Conservation (phyloP, 2,329 filamentous ascomycete species). For the Sporothrix dimorphospora region DNA sequence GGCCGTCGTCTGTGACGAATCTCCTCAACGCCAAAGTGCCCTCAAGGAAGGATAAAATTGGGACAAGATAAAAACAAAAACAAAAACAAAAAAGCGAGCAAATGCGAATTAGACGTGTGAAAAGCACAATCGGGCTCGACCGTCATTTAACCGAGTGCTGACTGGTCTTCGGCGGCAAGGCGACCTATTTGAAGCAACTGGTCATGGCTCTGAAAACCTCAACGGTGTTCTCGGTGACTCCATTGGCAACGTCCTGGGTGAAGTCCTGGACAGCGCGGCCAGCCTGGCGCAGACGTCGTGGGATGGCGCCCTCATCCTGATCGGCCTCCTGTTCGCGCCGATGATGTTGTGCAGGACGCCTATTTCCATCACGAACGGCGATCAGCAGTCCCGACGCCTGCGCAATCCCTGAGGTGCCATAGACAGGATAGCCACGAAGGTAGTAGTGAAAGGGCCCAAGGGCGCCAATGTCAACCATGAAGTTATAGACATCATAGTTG, state of each 20-base stretch:
- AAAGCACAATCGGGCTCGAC: neutral
- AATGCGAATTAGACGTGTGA: neutral
- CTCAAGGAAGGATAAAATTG: too few relatives aligned
- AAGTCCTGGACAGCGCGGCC: neutral
- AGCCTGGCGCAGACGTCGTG: neutral
- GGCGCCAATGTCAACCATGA: slow-evolving; percentile 21
- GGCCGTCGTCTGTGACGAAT: too few relatives aligned
- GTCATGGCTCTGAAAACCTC: neutral
- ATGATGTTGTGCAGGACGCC: neutral
- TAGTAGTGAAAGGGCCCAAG: neutral
- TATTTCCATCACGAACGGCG: neutral
- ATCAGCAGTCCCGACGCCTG: neutral
- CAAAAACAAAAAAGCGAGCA: neutral
- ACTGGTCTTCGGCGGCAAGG: neutral
- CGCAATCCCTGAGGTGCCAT: neutral
- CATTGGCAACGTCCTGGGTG: too few relatives aligned
- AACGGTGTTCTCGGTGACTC: neutral
- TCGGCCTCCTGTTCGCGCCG: neutral
- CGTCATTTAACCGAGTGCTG: too few relatives aligned
- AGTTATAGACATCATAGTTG: slow-evolving; percentile 22
- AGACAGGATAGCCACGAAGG: neutral
- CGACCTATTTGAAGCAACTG: neutral
- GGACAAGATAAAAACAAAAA: neutral
- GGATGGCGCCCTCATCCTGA: neutral
- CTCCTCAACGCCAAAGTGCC: too few relatives aligned